Evolutionary conservation across 108 stramenopile species (phyloP), one percentile per base, ranked within the genome.

Genomic region (Skeletonema marinoi): DNA sequence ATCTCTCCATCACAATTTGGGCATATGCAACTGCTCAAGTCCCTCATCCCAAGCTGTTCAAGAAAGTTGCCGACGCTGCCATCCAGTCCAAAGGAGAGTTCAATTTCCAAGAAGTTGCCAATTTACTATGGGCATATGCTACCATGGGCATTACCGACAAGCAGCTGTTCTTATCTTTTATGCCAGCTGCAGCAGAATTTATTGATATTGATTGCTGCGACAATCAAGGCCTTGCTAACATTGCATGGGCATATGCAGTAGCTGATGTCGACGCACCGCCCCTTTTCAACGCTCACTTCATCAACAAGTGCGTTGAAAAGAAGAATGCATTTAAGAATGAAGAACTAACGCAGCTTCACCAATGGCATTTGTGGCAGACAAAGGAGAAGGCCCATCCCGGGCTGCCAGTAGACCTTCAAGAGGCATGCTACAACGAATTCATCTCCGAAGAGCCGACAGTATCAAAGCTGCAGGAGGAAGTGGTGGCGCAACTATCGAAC

Each of bases 41-140:
- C 12, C 4, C 59, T 32, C 48, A 71, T 32, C 33, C 60, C 0
- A 31, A 60, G 3, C 16, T 46, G 16, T 46, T 46, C 2, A 1
- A n/a, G 16, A n/a, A 46, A 46, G 16, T 46, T 0, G 44, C 44
- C 4, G 8, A 64, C n/a, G 75, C 65, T 16, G 70, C 81, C 38
- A 68, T 77, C 4, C 41, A 64, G 35, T 54, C 62, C 3, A 32
- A 39, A 25, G 31, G 44, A 14, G 71, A 72, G 11, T 81, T 85
- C 46, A 72, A 60, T 11, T 41, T 73, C 10, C 85, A 86, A 54
- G 69, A 71, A 0, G 41, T 86, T 54, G 71, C 81, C 6, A 86
- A 83, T 58, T 31, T 82, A 13, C 60, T 86, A 32, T 86, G 85
- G 85, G 58, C 80, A 6, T 81, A 66, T 51, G 60, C 81, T 46